A percentile compares a stretch with the other conserved stretches of the same genome.
Evolutionary conservation across 352 stramenopile species (phyloP).

Genomic region (Pythium phragmitis): DNA sequence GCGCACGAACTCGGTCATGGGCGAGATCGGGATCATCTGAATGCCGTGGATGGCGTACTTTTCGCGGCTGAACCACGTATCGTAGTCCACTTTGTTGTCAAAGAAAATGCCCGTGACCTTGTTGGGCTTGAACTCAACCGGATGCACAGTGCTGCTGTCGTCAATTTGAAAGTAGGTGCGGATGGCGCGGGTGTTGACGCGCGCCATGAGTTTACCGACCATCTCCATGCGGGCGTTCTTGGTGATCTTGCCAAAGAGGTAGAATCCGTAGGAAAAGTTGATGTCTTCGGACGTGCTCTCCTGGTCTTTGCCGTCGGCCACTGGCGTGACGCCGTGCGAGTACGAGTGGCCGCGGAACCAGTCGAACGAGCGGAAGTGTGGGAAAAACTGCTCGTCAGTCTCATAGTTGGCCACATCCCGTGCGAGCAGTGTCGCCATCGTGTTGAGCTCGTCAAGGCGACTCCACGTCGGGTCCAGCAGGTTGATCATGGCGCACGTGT

Average conservation of each 20-base stretch:
- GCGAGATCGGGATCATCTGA: constrained; percentile 76
- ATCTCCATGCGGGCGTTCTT: constrained; percentile 33
- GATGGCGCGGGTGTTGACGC: constrained; percentile 55
- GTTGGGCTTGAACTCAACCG: constrained; percentile 57
- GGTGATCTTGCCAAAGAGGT: constrained; percentile 53
- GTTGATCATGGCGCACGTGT: constrained; percentile 63
- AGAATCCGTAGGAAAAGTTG: constrained; percentile 50
- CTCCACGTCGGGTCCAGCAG: constrained; percentile 64
- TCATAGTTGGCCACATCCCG: constrained; percentile 56
- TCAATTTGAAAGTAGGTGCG: constrained; percentile 69
- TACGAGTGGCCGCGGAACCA: constrained; percentile 73
- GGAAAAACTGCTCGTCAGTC: constrained; percentile 41
- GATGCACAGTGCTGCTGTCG: constrained; percentile 47
- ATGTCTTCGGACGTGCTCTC: constrained; percentile 69
- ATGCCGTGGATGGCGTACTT: constrained; percentile 75
- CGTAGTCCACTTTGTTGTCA: constrained; percentile 51
- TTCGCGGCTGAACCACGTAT: constrained; percentile 69
- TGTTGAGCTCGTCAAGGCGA: constrained; percentile 51
- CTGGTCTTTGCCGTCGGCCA: constrained; percentile 66
- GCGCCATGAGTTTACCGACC: constrained; percentile 56
- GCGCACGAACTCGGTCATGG: constrained; percentile 64
- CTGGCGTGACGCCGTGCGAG: constrained; percentile 61
- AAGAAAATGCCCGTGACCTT: constrained; percentile 45
- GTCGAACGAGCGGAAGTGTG: constrained; percentile 62
- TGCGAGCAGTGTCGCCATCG: constrained; percentile 36